Conservation (phyloP, 805 yeast species). For the Myxozyma geophila region DNA sequence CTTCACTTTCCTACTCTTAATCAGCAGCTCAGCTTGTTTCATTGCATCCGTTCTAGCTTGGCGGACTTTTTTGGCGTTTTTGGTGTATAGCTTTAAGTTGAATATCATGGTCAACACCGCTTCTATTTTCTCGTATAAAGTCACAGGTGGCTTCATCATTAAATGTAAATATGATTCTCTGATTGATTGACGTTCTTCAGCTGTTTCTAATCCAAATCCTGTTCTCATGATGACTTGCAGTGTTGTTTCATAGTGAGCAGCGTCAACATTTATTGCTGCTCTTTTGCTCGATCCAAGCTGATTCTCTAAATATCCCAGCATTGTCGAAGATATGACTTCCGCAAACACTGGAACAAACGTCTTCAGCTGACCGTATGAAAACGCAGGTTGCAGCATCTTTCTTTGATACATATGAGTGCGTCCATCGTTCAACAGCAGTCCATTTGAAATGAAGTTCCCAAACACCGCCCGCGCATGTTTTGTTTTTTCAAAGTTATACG, state of each 20-base stretch:
- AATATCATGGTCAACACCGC: not conserved
- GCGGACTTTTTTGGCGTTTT: not conserved
- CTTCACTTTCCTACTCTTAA: not conserved
- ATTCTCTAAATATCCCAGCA: slow-evolving; percentile 2
- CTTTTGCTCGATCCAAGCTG: slow-evolving; percentile 1
- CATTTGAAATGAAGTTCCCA: slow-evolving; percentile 18
- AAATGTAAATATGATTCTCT: slow-evolving; percentile 14
- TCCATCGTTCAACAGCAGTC: slow-evolving; percentile 28
- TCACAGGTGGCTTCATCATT: not conserved
- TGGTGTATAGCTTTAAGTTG: not conserved
- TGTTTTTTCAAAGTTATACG: slow-evolving; percentile 30
- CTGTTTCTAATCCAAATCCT: slow-evolving; percentile 21
- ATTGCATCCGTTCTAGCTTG: too few species aligned
- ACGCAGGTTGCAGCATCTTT: slow-evolving; percentile 18
- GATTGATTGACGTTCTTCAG: slow-evolving; percentile 16
- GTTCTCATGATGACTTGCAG: slow-evolving; percentile 28
- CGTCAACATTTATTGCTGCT: slow-evolving; percentile 1
- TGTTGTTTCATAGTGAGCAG: slow-evolving; percentile 12
- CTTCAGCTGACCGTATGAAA: slow-evolving; percentile 17
- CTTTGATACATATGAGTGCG: slow-evolving; percentile 29
- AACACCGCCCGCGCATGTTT: slow-evolving; percentile 13
- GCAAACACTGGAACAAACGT: slow-evolving; percentile 19
- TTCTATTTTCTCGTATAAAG: not conserved
- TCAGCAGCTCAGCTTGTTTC: not conserved
- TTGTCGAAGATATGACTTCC: slow-evolving; percentile 2